Conservation (phyloP, 2,329 filamentous ascomycete species). For the Rutstroemia sp. region DNA sequence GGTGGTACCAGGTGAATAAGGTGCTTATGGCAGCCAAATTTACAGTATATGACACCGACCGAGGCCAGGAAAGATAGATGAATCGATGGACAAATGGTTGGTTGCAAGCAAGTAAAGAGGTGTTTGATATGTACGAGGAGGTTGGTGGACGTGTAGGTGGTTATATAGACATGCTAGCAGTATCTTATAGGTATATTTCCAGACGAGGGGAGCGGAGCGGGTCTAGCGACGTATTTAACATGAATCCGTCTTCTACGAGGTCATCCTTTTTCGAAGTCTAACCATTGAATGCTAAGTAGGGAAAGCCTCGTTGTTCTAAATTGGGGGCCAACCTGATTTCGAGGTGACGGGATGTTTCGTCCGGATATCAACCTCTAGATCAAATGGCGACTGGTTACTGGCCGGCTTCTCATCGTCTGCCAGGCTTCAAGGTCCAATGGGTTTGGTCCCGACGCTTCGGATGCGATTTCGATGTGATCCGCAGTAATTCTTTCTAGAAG, state of each 20-base stretch:
- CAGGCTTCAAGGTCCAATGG: background rate
- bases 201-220: no score
- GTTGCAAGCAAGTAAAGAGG: background rate
- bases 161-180: no score
- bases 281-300: background rate
- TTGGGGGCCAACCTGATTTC: background rate
- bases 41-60: no score
- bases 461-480: constrained; percentile 3
- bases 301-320: constrained; percentile 1
- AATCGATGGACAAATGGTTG: background rate
- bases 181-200: no score
- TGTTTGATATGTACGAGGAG: background rate
- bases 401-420: background rate
- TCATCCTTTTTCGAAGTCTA: no score
- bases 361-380: constrained; percentile 1
- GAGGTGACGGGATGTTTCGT: constrained; percentile 5
- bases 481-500: constrained; percentile 10
- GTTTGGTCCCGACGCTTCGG: constrained; percentile 7
- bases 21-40: no score
- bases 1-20: no score
- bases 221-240: background rate
- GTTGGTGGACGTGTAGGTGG: no score
- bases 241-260: background rate
- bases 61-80: background rate
- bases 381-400: background rate